phyloP scores from a whole-genome alignment of 768 basidiomycete genomes.

The Tephrocybe rancida region DNA sequence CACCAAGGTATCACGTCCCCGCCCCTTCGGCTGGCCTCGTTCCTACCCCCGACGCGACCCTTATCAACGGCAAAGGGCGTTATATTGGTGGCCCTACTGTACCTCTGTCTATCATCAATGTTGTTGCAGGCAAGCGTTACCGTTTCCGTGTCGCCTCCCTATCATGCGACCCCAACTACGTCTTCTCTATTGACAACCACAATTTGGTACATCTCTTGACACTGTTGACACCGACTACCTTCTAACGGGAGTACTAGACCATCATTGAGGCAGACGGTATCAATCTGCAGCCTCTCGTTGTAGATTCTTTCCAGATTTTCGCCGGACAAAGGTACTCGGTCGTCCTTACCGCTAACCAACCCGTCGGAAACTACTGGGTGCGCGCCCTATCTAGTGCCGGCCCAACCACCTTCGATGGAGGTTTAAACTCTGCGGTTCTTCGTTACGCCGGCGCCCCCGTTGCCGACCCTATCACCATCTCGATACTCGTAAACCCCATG shows the following conservation, averaged over 20 bases:
- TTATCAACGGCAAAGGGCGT: conserved; percentile 51
- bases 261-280: conserved; percentile 46
- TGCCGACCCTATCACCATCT: conserved; percentile 35
- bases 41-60: conserved; percentile 23
- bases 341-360: conserved; percentile 43
- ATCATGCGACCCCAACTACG: conserved; percentile 45
- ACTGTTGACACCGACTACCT: background rate
- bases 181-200: conserved; percentile 42
- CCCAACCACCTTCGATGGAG: conserved; percentile 29
- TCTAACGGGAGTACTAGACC: conserved; percentile 6
- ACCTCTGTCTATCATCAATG: conserved; percentile 39
- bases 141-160: conserved; percentile 52
- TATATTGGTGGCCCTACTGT: conserved; percentile 34
- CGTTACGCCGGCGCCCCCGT: conserved; percentile 45
- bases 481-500: conserved; percentile 20
- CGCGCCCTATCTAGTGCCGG: conserved; percentile 36
- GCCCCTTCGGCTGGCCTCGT: conserved; percentile 11
- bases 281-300: conserved; percentile 25
- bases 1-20: conserved; percentile 26
- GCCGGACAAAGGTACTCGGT: conserved; percentile 47
- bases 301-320: conserved; percentile 43
- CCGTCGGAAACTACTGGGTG: conserved; percentile 56
- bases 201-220: conserved; percentile 24
- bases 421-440: conserved; percentile 49
- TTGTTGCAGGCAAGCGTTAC: conserved; percentile 42